Conservation (phyloP, 2,329 filamentous ascomycete species). For the Penicillium psychrosexuale region DNA sequence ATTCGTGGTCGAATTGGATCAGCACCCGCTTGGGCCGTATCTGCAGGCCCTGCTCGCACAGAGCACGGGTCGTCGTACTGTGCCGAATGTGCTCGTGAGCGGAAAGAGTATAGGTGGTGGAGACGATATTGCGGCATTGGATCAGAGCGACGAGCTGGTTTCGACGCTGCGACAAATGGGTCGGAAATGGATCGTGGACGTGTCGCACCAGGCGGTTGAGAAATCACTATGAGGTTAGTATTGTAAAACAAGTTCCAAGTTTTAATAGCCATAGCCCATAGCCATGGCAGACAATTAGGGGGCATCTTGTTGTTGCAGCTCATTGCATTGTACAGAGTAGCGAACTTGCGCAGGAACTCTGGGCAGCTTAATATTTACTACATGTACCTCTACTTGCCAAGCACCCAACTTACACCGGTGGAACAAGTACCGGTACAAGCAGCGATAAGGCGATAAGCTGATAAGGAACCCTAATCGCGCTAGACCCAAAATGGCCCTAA, state of each 20-base stretch:
- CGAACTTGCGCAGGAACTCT: neutral
- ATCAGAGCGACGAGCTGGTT: slow-evolving; percentile 63
- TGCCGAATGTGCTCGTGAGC: slow-evolving; percentile 88
- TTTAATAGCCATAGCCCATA: neutral
- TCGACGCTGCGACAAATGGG: slow-evolving; percentile 71
- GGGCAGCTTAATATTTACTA: neutral
- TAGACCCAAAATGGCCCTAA: slow-evolving; percentile 40
- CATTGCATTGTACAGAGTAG: slow-evolving; percentile 4
- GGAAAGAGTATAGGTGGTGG: slow-evolving; percentile 86
- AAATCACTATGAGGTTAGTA: slow-evolving; percentile 5
- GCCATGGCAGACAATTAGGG: neutral
- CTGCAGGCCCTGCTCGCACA: slow-evolving; percentile 70
- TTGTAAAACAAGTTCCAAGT: slow-evolving; percentile 2
- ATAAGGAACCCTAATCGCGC: slow-evolving; percentile 37
- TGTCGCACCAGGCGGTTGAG: slow-evolving; percentile 22
- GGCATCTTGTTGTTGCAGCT: neutral
- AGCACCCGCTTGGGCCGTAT: slow-evolving; percentile 68
- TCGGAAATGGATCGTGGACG: slow-evolving; percentile 59
- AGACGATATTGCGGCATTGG: slow-evolving; percentile 75
- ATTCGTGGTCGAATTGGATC: slow-evolving; percentile 85
- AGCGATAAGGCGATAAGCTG: slow-evolving; percentile 17
- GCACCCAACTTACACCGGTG: neutral
- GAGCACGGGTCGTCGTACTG: slow-evolving; percentile 76
- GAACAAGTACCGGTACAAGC: slow-evolving; percentile 4
- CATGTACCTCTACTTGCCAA: neutral